Evolutionary conservation across 306 rosid genomes (phyloP).

Genomic region (Cicer cuneatum): DNA sequence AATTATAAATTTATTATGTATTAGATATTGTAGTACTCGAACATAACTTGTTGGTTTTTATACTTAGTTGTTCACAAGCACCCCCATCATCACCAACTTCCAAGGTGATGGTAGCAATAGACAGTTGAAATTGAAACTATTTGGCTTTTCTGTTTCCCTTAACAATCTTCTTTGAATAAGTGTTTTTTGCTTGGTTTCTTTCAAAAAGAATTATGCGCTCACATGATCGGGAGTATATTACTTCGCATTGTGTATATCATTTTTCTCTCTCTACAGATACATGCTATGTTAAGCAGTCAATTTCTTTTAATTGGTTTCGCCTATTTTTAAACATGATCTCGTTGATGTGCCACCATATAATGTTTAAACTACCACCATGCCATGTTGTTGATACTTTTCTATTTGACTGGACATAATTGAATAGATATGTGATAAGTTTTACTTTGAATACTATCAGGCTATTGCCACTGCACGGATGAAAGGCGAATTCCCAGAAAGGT

Average conservation of each 20-base stretch:
- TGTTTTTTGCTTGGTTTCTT: constrained; percentile 27
- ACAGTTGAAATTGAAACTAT: constrained; percentile 14
- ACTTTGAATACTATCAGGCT: constrained; percentile 63
- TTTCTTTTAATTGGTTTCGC: constrained; percentile 21
- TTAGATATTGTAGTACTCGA: constrained; percentile 28
- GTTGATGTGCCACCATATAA: constrained; percentile 25
- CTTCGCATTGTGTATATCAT: background rate
- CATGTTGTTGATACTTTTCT: constrained; percentile 7
- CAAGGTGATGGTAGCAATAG: constrained; percentile 22
- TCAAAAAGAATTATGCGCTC: background rate
- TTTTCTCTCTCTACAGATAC: constrained; percentile 10
- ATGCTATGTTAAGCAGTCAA: constrained; percentile 15
- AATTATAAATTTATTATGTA: constrained; percentile 17
- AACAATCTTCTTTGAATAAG: background rate
- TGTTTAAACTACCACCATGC: constrained; percentile 4
- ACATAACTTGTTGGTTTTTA: constrained; percentile 5
- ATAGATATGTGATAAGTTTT: constrained; percentile 34
- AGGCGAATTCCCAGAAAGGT: constrained; percentile 95
- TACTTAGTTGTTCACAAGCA: constrained; percentile 7
- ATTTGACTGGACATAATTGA: constrained; percentile 19
- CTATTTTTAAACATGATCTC: background rate
- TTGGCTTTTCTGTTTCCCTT: constrained; percentile 16
- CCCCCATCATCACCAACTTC: background rate
- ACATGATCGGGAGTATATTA: background rate
- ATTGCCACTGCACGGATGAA: constrained; percentile 98